phyloP scores from a whole-genome alignment of 2,329 filamentous ascomycete species.

The Nemania abortiva region DNA sequence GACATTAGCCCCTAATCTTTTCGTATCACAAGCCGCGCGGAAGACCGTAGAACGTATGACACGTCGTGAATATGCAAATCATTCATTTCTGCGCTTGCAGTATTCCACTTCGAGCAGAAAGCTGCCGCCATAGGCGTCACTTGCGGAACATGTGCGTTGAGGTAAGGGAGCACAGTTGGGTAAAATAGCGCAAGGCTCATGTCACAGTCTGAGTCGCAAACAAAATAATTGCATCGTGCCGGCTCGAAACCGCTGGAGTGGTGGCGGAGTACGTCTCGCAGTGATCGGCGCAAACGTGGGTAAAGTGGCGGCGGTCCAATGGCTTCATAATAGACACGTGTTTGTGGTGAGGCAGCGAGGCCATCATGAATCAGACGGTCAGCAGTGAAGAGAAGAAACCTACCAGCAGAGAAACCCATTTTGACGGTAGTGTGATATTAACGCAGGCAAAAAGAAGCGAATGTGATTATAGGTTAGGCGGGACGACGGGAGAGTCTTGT shows the following conservation, averaged over 20 bases:
- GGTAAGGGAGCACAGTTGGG: background rate
- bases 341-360: conserved; percentile 22
- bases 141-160: background rate
- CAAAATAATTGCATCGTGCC: conserved; percentile 8
- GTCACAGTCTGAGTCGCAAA: conserved; percentile 32
- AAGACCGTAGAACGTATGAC: background rate
- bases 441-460: conserved; percentile 36
- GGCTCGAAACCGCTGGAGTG: conserved; percentile 15
- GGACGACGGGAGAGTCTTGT: conserved; percentile 5
- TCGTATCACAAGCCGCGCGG: no score
- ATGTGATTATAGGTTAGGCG: conserved; percentile 48
- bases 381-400: conserved; percentile 46
- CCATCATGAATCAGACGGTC: conserved; percentile 34
- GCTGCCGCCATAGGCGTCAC: background rate
- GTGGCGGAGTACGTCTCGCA: conserved; percentile 18
- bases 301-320: conserved; percentile 42
- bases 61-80: background rate
- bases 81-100: conserved; percentile 7
- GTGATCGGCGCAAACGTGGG: conserved; percentile 26
- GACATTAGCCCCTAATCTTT: conserved; percentile 46
- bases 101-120: background rate
- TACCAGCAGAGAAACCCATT: conserved; percentile 61
- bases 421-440: conserved; percentile 51
- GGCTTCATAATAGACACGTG: conserved; percentile 44
- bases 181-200: conserved; percentile 49